Conservation (phyloP, 208 protist genomes). For the Strigomonas culicis region DNA sequence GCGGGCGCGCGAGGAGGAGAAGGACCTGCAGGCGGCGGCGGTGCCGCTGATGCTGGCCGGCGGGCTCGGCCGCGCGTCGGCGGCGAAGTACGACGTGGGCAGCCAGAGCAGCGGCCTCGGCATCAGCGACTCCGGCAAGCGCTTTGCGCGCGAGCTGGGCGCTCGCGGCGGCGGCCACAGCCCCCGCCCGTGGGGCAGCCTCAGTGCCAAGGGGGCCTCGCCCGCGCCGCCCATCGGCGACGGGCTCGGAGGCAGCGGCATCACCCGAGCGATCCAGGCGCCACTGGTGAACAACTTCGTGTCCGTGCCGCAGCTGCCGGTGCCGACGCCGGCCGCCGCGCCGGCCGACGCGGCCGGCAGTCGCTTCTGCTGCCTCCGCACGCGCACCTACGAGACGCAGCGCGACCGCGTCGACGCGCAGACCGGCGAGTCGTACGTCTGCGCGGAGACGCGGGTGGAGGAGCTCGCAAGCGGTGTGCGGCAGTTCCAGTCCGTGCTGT, state of each 20-base stretch:
- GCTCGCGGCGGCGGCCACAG: too few species aligned
- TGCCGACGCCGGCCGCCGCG: background rate
- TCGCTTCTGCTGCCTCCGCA: slow-evolving; percentile 23
- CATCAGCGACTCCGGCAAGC: too few species aligned
- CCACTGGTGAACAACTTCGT: background rate
- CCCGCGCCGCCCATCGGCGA: too few species aligned
- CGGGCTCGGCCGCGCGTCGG: background rate
- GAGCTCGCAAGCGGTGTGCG: slow-evolving; percentile 26
- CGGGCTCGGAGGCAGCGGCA: too few species aligned
- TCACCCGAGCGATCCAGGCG: background rate
- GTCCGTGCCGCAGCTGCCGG: background rate
- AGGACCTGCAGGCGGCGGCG: background rate
- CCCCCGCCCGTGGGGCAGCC: too few species aligned
- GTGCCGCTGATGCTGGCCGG: background rate
- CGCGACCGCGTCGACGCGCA: slow-evolving; percentile 11
- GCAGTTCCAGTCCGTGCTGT: background rate
- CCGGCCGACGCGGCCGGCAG: background rate
- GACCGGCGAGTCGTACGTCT: slow-evolving; percentile 15
- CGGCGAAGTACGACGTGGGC: background rate
- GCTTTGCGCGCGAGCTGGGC: too few species aligned
- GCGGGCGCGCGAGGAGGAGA: background rate
- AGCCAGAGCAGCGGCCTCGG: too few species aligned
- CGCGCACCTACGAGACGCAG: slow-evolving; percentile 15
- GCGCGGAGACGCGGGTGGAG: slow-evolving; percentile 26
- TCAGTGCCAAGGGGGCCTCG: too few species aligned